Conservation (phyloP, 1,284 basidiomycete species). For the Malassezia caprae region DNA sequence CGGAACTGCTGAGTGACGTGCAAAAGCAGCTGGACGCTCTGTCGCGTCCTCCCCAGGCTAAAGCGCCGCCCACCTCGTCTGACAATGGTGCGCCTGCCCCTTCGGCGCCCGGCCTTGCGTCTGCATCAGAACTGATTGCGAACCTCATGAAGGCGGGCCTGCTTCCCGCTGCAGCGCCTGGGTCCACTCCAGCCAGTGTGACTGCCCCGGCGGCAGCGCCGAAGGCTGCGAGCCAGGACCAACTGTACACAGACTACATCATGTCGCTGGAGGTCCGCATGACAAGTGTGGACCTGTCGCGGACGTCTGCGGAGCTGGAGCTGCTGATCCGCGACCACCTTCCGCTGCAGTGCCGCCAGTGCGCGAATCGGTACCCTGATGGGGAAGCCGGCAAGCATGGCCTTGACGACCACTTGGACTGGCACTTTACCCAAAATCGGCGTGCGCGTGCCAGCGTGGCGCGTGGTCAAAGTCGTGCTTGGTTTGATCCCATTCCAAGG, state of each 20-base stretch:
- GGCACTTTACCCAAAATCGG: slow-evolving; percentile 91
- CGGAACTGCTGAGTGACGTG: slow-evolving; percentile 69
- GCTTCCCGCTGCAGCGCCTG: slow-evolving; percentile 16
- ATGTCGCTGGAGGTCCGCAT: slow-evolving; percentile 62
- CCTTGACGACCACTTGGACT: slow-evolving; percentile 83
- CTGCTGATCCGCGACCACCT: slow-evolving; percentile 52
- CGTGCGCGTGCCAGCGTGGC: slow-evolving; percentile 73
- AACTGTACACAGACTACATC: slow-evolving; percentile 62
- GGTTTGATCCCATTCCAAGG: slow-evolving; percentile 73
- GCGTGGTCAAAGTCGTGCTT: slow-evolving; percentile 78
- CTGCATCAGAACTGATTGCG: slow-evolving; percentile 29
- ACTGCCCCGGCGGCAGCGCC: slow-evolving; percentile 36
- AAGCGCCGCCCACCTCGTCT: slow-evolving; percentile 24
- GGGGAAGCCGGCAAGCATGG: slow-evolving; percentile 62
- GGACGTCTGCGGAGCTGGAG: slow-evolving; percentile 54
- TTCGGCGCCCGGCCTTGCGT: slow-evolving; percentile 23
- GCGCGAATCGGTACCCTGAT: slow-evolving; percentile 75
- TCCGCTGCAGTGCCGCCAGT: slow-evolving; percentile 81
- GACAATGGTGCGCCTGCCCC: slow-evolving; percentile 34
- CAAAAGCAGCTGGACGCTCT: slow-evolving; percentile 63
- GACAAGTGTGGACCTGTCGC: slow-evolving; percentile 62
- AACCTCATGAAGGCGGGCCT: slow-evolving; percentile 43
- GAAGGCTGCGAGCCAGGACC: slow-evolving; percentile 51
- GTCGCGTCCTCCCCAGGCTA: slow-evolving; percentile 36
- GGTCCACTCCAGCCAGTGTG: slow-evolving; percentile 11